Evolutionary conservation across 352 stramenopile species (phyloP), one percentile per base, ranked within the genome.

Genomic region (Thraustochytrium sp.): DNA sequence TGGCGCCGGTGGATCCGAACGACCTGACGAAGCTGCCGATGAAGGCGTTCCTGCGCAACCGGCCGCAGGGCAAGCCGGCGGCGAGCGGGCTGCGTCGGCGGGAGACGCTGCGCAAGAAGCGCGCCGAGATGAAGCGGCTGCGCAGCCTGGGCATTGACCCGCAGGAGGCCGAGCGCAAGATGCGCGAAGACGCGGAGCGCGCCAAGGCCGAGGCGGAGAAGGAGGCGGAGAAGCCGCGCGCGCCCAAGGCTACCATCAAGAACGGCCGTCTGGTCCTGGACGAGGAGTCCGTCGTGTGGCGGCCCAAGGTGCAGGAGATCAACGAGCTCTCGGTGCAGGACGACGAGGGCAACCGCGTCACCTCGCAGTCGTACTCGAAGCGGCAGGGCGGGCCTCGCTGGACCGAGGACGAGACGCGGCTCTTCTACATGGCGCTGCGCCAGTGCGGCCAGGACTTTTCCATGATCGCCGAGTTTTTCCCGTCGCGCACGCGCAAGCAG

Each of bases 401-500:
- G 82, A 76, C 72, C 54, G 38, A 83, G 34, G 63, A 85, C 54
- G 82, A 86, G 48, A 86, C 82, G 44, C 48, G 59, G 21, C 4
- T 42, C 31, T 86, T 86, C 63, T 86, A 86, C 65, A 42, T 44
- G 46, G 74, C 62, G 2, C 40, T 86, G 34, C 72, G 62, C 5
- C 82, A 84, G 13, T 86, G 42, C 63, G 82, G 82, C 34, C 75
- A 77, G 29, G 76, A 86, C 49, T 86, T 86, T 56, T 61, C 73
- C 34, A 34, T 84, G 31, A 86, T 86, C 37, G 51, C 61, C 29
- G 40, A 42, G 23, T 68, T 77, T 26, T 86, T 86, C 37, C 82
- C 82, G 29, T 18, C n/a, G 9, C 54, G 82, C 9, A 80, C 56
- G 29, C 74, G 76, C n/a, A 42, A 53, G 5, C 53, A 86, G 64